These are phyloP conservation scores for Penicillium macrosclerotiorum DNA, from an alignment of 495 filamentous ascomycete species.

Conservation along the genomic window DNA sequence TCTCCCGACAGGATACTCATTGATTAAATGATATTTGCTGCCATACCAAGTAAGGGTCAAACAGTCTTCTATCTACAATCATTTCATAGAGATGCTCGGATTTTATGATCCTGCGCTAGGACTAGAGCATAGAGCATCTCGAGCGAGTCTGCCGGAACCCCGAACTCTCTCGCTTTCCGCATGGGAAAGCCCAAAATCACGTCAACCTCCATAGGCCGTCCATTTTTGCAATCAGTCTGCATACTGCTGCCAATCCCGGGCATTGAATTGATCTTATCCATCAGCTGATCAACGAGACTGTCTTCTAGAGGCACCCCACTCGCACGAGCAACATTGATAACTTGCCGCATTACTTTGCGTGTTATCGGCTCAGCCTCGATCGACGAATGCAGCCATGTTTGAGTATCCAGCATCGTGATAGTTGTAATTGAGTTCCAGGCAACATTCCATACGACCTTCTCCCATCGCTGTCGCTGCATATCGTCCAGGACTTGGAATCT, in stretches of 20 bases:
- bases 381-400: slow-evolving; percentile 45
- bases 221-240: slow-evolving; percentile 50
- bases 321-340: slow-evolving; percentile 44
- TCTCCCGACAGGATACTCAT: too few species aligned
- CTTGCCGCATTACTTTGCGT: slow-evolving; percentile 45
- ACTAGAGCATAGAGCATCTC: slow-evolving; percentile 50
- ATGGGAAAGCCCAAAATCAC: slow-evolving; percentile 55
- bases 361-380: slow-evolving; percentile 43
- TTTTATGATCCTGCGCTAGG: too few species aligned
- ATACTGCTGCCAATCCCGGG: slow-evolving; percentile 51
- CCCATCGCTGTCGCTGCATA: slow-evolving; percentile 50
- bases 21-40: too few species aligned
- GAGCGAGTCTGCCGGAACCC: slow-evolving; percentile 44
- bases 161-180: slow-evolving; percentile 46
- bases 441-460: slow-evolving; percentile 55
- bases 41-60: too few species aligned
- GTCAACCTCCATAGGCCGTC: slow-evolving; percentile 53
- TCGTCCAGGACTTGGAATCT: slow-evolving; percentile 37
- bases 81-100: too few species aligned
- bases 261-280: slow-evolving; percentile 41
- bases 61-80: too few species aligned
- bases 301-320: slow-evolving; percentile 42
- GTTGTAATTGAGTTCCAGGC: slow-evolving; percentile 55
- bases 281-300: slow-evolving; percentile 38
- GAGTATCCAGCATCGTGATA: slow-evolving; percentile 49